Evolutionary conservation across 495 filamentous ascomycete genomes (phyloP), one percentile per base, ranked within the genome.

Genomic region (Aspergillus nidulans): DNA sequence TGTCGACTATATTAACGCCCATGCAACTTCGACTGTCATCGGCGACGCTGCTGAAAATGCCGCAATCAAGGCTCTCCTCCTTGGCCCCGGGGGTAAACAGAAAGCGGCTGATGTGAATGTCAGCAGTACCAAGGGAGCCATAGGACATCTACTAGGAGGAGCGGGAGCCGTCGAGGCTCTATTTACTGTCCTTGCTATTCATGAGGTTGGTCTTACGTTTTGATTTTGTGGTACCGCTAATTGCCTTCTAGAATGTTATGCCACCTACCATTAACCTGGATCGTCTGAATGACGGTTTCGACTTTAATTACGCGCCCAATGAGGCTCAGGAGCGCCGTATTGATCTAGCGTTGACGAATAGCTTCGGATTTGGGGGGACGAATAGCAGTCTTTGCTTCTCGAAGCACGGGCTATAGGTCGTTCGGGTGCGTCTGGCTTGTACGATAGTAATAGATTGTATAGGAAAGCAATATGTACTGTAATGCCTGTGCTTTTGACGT

Each of bases 281-380:
- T 3, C 78, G 79, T n/a, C 73, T 84, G 19, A 79, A 81, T 21
- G 75, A 84, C 49, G 88, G 83, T 8, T 90, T 91, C 47, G 76
- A 85, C 50, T 96, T 90, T 76, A 97, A 98, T 69, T 92, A 95
- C 71, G 84, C 95, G 2, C 84, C 91, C 0, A 75, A 83, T 1
- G 56, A 76, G 26, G 77, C 88, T 2, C 92, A 97, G 64, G 66
- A 85, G 24, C 83, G 83, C 9, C 63, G 62, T 39, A 84, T 97
- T 20, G 77, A 86, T 53, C 88, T 92, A 23, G 87, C 86, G 28
- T 57, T 98, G 61, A 91, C 89, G 18, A 98, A 98, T 63, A 97
- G 92, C 64, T 98, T 98, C 77, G 94, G 94, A 1, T 98, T 98
- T 75, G 94, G 94, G 9, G 94, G 94, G 25, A 98, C 94, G 8